Conservation (phyloP, 257 asterid species). For the Nyctanthes arbortristis region DNA sequence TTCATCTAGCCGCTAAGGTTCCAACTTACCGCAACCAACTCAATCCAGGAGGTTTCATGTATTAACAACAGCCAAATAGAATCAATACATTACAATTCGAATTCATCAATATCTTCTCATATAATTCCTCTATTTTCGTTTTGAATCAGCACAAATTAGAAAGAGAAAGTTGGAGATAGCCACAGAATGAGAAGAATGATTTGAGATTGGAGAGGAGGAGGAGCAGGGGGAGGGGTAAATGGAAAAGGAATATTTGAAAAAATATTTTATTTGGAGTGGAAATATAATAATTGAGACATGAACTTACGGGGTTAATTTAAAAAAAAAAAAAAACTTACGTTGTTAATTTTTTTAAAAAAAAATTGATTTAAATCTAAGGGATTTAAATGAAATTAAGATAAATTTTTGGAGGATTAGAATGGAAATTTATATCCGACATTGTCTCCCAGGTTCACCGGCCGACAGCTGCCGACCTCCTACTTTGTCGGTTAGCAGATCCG, state of each 20-base stretch:
- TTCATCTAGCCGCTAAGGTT: slow-evolving; percentile 5
- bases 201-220: not conserved
- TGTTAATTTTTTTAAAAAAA: too few species aligned
- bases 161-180: slow-evolving; percentile 18
- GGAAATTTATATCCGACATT: slow-evolving; percentile 39
- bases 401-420: slow-evolving; percentile 18
- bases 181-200: not conserved
- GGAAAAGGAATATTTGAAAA: slow-evolving; percentile 43
- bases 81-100: slow-evolving; percentile 4
- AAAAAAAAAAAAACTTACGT: slow-evolving; percentile 10
- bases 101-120: slow-evolving; percentile 4
- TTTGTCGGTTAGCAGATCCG: slow-evolving; percentile 71
- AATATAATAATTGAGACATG: slow-evolving; percentile 7
- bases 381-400: slow-evolving; percentile 28
- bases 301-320: slow-evolving; percentile 11
- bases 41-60: slow-evolving; percentile 66
- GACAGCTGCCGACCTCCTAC: slow-evolving; percentile 73
- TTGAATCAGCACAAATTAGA: slow-evolving; percentile 34
- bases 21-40: slow-evolving; percentile 45
- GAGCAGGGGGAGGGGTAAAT: slow-evolving; percentile 25
- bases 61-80: slow-evolving; percentile 11
- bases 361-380: not conserved
- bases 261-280: slow-evolving; percentile 31
- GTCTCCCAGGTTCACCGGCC: slow-evolving; percentile 68
- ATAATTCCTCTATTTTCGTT: slow-evolving; percentile 1